These are phyloP conservation scores for Rubia peregrina DNA, from an alignment of 305 asterid species.

Conservation along the genomic window DNA sequence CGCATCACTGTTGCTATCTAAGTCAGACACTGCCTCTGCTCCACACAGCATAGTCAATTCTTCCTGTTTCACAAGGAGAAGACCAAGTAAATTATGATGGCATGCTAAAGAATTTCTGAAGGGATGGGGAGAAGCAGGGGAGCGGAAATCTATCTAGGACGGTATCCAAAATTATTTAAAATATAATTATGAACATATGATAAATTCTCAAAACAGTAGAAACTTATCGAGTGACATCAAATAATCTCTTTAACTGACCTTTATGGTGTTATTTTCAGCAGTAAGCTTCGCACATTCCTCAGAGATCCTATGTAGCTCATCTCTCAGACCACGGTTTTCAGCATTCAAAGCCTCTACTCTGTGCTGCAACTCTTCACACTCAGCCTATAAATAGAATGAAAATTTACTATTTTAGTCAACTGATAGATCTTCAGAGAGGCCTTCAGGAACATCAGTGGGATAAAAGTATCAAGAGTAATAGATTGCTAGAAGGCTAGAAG, in stretches of 20 bases:
- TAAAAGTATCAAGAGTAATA: background rate
- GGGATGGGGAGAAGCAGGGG: no score
- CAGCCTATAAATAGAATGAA: slow-evolving; percentile 48
- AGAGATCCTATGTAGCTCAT: slow-evolving; percentile 69
- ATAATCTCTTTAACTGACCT: slow-evolving; percentile 33
- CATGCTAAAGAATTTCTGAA: background rate
- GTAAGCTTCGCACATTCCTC: slow-evolving; percentile 86
- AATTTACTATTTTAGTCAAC: background rate
- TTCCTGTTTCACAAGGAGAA: slow-evolving; percentile 43
- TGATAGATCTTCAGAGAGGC: background rate
- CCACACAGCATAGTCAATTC: slow-evolving; percentile 58
- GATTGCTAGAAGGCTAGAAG: background rate
- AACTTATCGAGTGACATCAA: background rate
- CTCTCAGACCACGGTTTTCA: slow-evolving; percentile 65
- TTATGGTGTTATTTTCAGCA: slow-evolving; percentile 64
- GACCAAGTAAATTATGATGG: background rate
- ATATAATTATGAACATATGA: background rate
- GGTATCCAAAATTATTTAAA: background rate
- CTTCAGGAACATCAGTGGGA: background rate
- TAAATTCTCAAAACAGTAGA: background rate
- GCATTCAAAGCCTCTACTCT: slow-evolving; percentile 60
- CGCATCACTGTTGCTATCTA: slow-evolving; percentile 36
- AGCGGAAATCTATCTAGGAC: background rate
- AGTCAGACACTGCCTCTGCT: slow-evolving; percentile 49
- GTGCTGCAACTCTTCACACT: slow-evolving; percentile 88